A percentile compares a stretch with the other conserved stretches of the same genome.
Evolutionary conservation across 331 rosid genomes (phyloP).

Genomic region (Quercus lobata): DNA sequence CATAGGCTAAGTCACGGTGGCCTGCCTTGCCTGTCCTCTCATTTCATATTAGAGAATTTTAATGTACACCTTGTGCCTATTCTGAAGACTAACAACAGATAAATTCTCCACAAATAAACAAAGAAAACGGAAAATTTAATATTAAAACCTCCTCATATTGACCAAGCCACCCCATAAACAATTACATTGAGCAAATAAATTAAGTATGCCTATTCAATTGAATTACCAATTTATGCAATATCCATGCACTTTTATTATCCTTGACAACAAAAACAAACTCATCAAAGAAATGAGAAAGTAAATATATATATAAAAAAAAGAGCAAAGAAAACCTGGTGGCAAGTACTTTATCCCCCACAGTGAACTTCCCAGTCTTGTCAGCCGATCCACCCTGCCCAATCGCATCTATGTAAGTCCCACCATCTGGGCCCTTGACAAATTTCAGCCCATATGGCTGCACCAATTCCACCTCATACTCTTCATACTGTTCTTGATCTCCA

Average conservation of each 20-base stretch:
- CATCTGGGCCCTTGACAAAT: conserved; percentile 81
- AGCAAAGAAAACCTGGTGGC: conserved; percentile 72
- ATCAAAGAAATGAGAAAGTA: not conserved
- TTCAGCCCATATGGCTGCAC: conserved; percentile 82
- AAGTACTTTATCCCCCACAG: conserved; percentile 89
- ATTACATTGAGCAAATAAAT: not conserved
- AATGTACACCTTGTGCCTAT: not conserved
- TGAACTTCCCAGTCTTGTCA: conserved; percentile 63
- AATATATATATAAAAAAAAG: not conserved
- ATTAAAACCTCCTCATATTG: not conserved
- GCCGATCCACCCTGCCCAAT: conserved; percentile 95
- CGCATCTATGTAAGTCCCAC: conserved; percentile 95
- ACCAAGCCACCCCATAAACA: not conserved
- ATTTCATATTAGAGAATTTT: not conserved
- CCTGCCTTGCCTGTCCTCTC: not conserved
- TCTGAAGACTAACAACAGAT: not conserved
- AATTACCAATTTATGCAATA: not conserved
- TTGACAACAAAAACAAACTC: not conserved
- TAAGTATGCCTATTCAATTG: not conserved
- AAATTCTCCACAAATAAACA: not conserved
- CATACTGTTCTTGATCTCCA: conserved; percentile 42
- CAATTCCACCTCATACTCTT: conserved; percentile 83
- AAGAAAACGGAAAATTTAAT: not conserved
- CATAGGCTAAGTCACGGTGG: not conserved
- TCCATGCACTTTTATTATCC: not conserved